A percentile compares a stretch with the other conserved stretches of the same genome.
Evolutionary conservation across 768 basidiomycete species (phyloP).

Genomic region (Kwoniella dejecticola): DNA sequence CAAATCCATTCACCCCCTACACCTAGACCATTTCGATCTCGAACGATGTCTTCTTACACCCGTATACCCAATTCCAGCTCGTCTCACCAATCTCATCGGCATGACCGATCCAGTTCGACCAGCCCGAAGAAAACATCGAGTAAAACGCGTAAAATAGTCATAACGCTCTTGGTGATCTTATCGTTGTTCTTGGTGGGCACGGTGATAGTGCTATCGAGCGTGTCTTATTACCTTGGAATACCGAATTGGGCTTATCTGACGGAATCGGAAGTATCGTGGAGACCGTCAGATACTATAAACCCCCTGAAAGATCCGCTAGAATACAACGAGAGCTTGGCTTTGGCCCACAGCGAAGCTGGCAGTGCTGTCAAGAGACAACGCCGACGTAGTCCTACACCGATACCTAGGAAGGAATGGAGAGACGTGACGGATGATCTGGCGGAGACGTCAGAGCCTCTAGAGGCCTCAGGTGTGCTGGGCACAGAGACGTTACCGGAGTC

Average conservation of each 20-base stretch:
- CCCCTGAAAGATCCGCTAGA: slow-evolving; percentile 24
- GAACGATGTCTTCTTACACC: slow-evolving; percentile 4
- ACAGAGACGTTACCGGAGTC: slow-evolving; percentile 21
- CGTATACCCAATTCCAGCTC: background rate
- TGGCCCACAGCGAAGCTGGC: background rate
- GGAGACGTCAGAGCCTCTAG: background rate
- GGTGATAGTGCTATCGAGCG: slow-evolving; percentile 83
- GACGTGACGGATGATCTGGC: slow-evolving; percentile 1
- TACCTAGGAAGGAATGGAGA: slow-evolving; percentile 19
- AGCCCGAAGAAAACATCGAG: slow-evolving; percentile 1
- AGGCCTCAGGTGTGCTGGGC: slow-evolving; percentile 7
- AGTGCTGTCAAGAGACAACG: too few relatives aligned
- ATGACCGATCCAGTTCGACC: slow-evolving; percentile 1
- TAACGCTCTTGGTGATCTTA: slow-evolving; percentile 63
- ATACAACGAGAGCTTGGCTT: background rate
- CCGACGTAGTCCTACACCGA: too few relatives aligned
- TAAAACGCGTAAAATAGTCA: slow-evolving; percentile 52
- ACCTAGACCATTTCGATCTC: slow-evolving; percentile 2
- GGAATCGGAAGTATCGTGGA: slow-evolving; percentile 67
- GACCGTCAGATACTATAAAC: slow-evolving; percentile 64
- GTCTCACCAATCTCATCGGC: background rate
- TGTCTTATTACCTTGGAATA: slow-evolving; percentile 86
- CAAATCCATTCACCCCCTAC: background rate
- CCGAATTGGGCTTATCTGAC: slow-evolving; percentile 74
- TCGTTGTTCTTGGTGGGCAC: slow-evolving; percentile 83